Evolutionary conservation across 2,329 filamentous ascomycete genomes (phyloP).

Genomic region (Diatrype stigma): DNA sequence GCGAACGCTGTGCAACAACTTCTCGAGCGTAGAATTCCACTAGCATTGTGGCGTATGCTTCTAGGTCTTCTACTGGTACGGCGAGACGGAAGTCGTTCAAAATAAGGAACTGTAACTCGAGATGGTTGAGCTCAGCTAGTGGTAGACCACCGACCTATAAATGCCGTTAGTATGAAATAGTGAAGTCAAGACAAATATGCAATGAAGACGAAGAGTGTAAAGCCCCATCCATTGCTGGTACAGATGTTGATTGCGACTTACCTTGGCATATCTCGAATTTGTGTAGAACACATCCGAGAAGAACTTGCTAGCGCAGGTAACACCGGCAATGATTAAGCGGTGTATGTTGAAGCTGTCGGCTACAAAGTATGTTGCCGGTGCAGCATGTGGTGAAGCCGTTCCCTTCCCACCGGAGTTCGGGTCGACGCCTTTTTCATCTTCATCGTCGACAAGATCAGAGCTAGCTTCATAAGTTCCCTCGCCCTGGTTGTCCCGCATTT

Average conservation of each 20-base stretch:
- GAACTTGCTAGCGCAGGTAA: slow-evolving; percentile 98
- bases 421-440: slow-evolving; percentile 35
- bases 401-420: slow-evolving; percentile 22
- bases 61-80: slow-evolving; percentile 89
- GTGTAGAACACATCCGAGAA: slow-evolving; percentile 99
- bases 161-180: background rate
- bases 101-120: slow-evolving; percentile 92
- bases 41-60: slow-evolving; percentile 96
- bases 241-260: slow-evolving; percentile 38
- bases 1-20: slow-evolving; percentile 53
- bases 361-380: slow-evolving; percentile 67
- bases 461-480: slow-evolving; percentile 42
- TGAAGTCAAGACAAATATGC: no score
- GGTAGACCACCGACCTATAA: slow-evolving; percentile 89
- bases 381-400: slow-evolving; percentile 13
- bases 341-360: slow-evolving; percentile 99
- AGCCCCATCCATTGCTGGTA: background rate
- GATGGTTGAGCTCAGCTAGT: slow-evolving; percentile 86
- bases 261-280: slow-evolving; percentile 98
- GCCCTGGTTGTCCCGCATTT: slow-evolving; percentile 31
- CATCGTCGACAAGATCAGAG: slow-evolving; percentile 47
- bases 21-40: slow-evolving; percentile 97
- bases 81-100: slow-evolving; percentile 95
- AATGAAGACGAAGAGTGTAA: background rate
- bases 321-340: slow-evolving; percentile 89